Percentiles rank a stretch among this genome's conserved stretches.
These are phyloP conservation scores for Lepidium africanum DNA, from an alignment of 345 rosid species.

Conservation along the genomic window DNA sequence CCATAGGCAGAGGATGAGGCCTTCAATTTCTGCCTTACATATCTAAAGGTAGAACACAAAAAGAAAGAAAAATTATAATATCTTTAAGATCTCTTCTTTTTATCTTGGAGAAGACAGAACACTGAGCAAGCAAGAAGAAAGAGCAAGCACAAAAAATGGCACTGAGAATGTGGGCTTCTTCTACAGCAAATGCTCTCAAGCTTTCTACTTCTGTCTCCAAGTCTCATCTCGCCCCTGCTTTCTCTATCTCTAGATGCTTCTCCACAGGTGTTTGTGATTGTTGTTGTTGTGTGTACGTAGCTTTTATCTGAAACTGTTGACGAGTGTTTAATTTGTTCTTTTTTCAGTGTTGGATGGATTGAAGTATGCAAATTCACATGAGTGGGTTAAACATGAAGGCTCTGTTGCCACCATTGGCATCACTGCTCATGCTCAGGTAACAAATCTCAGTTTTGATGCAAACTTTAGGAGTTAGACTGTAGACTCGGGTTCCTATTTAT, in stretches of 20 bases:
- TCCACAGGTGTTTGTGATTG: constrained; percentile 43
- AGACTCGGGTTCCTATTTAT: background rate
- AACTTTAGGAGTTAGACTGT: background rate
- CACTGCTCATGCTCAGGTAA: constrained; percentile 94
- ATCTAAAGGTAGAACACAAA: constrained; percentile 30
- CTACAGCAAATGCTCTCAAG: constrained; percentile 72
- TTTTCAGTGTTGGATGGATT: constrained; percentile 68
- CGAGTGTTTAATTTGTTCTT: background rate
- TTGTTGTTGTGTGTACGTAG: background rate
- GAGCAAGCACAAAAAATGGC: constrained; percentile 40
- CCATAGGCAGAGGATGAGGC: constrained; percentile 55
- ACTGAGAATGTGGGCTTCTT: constrained; percentile 83
- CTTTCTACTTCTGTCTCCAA: constrained; percentile 40
- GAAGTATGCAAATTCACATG: constrained; percentile 84
- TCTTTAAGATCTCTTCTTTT: background rate
- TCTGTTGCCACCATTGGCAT: constrained; percentile 76
- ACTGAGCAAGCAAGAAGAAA: background rate
- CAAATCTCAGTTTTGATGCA: background rate
- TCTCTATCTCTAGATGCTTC: constrained; percentile 74
- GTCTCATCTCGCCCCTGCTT: constrained; percentile 36
- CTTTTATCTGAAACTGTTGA: constrained; percentile 10
- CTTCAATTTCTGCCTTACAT: constrained; percentile 61
- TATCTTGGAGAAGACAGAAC: constrained; percentile 4
- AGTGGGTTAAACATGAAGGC: constrained; percentile 94
- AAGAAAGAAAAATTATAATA: background rate